These are phyloP conservation scores for Chaetomium fimeti DNA, from an alignment of 495 filamentous ascomycete species.

Conservation along the genomic window DNA sequence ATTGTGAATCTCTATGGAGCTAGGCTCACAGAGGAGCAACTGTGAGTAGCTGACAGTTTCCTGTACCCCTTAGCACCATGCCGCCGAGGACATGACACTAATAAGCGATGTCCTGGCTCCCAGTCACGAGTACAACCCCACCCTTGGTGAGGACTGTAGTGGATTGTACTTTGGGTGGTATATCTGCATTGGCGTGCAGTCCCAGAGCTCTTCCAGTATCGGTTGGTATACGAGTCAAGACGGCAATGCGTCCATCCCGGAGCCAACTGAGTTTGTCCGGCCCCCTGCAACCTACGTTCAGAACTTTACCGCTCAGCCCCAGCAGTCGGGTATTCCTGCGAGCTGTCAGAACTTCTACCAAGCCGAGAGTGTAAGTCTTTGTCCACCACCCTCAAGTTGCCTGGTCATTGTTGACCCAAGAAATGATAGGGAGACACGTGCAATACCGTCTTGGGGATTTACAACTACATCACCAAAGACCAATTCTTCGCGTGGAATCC, in stretches of 20 bases:
- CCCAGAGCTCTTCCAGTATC: not conserved
- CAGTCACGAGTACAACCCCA: slow-evolving; percentile 1
- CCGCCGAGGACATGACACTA: not conserved
- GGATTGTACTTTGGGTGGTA: slow-evolving; percentile 5
- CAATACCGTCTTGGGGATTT: not conserved
- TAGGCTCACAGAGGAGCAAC: not conserved
- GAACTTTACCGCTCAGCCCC: slow-evolving; percentile 7
- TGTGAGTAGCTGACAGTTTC: not conserved
- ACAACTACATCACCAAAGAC: slow-evolving; percentile 12
- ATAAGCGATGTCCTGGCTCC: not conserved
- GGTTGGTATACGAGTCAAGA: not conserved
- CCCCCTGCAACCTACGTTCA: slow-evolving; percentile 6
- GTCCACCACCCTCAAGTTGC: too few relatives aligned
- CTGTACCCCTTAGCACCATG: too few relatives aligned
- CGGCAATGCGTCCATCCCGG: slow-evolving; percentile 7
- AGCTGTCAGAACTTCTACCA: slow-evolving; percentile 7
- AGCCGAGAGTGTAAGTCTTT: not conserved
- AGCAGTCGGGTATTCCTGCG: not conserved
- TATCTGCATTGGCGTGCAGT: slow-evolving; percentile 2
- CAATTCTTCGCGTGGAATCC: slow-evolving; percentile 19
- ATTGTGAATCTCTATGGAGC: slow-evolving; percentile 13
- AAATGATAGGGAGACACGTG: not conserved
- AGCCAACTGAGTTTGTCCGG: not conserved
- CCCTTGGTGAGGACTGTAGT: slow-evolving; percentile 1
- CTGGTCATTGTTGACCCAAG: not conserved